Evolutionary conservation across 1,284 basidiomycete genomes (phyloP).

Genomic region (Wolfiporia cocos): DNA sequence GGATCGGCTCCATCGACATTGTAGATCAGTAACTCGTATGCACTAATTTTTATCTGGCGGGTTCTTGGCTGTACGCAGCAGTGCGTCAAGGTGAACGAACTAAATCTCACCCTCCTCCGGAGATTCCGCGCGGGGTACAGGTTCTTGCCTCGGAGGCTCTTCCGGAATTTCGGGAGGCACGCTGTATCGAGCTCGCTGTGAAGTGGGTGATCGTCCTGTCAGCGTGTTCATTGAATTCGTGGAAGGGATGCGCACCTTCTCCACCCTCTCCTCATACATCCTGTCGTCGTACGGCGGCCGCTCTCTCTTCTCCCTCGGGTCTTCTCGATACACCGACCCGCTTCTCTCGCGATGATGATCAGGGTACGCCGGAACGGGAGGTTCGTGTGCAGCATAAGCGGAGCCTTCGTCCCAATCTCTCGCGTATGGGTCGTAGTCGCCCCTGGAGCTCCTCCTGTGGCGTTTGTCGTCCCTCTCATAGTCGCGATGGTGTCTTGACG

Average conservation of each 20-base stretch:
- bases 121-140: conserved; percentile 45
- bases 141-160: conserved; percentile 28
- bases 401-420: conserved; percentile 35
- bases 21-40: conserved; percentile 20
- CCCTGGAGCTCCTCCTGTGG: conserved; percentile 22
- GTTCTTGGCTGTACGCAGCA: conserved; percentile 1
- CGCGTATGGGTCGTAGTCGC: conserved; percentile 23
- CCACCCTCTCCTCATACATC: conserved; percentile 38
- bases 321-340: conserved; percentile 37
- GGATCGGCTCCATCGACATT: conserved; percentile 68
- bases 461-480: conserved; percentile 42
- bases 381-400: conserved; percentile 24
- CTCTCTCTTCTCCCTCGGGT: conserved; percentile 39
- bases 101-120: conserved; percentile 82
- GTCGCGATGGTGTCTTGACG: conserved; percentile 37
- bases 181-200: conserved; percentile 52
- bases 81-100: neutral
- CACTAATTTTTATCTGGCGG: conserved; percentile 13
- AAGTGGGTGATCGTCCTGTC: neutral
- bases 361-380: conserved; percentile 10
- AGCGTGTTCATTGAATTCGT: conserved; percentile 6
- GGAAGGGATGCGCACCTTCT: conserved; percentile 47
- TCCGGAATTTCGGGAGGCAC: conserved; percentile 26
- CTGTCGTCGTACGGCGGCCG: conserved; percentile 36
- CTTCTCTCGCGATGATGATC: conserved; percentile 48